Conservation (phyloP, 441 rosid genomes). For the Jatropha multifida region DNA sequence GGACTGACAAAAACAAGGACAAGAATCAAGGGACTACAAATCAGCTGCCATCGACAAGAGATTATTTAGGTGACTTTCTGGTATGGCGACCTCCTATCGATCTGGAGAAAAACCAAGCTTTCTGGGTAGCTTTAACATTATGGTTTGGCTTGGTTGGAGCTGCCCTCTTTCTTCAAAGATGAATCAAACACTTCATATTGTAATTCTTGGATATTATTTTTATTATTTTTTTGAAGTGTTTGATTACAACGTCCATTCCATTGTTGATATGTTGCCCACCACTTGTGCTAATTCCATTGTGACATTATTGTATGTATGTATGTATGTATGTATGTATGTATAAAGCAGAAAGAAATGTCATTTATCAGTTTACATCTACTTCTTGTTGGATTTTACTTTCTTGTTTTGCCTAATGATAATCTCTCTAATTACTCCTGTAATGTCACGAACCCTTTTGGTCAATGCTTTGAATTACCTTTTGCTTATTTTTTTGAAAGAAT, state of each 20-base stretch:
- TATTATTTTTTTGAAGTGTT: constrained; percentile 7
- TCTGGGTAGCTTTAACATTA: constrained; percentile 74
- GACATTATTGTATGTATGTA: constrained; percentile 21
- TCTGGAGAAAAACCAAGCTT: constrained; percentile 58
- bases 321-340: constrained; percentile 17
- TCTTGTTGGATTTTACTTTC: not conserved
- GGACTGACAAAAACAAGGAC: constrained; percentile 81
- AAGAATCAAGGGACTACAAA: constrained; percentile 55
- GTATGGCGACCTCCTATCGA: constrained; percentile 79
- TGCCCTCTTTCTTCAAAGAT: constrained; percentile 71
- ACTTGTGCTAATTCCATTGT: constrained; percentile 10
- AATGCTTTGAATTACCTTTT: no score
- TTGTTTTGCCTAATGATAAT: not conserved
- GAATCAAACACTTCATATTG: constrained; percentile 26
- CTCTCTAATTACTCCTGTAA: no score
- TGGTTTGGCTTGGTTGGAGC: constrained; percentile 95
- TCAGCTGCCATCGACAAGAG: constrained; percentile 69
- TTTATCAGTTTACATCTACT: not conserved
- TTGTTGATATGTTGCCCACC: constrained; percentile 24
- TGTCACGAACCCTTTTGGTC: no score
- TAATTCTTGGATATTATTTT: constrained; percentile 21
- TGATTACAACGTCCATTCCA: constrained; percentile 17
- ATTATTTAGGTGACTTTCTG: constrained; percentile 69
- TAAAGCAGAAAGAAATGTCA: constrained; percentile 20
- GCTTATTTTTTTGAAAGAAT: no score